Evolutionary conservation across 176 grass and related monocot species (phyloP), one percentile per base, ranked within the genome.

Genomic region (Saccharum officinarum): DNA sequence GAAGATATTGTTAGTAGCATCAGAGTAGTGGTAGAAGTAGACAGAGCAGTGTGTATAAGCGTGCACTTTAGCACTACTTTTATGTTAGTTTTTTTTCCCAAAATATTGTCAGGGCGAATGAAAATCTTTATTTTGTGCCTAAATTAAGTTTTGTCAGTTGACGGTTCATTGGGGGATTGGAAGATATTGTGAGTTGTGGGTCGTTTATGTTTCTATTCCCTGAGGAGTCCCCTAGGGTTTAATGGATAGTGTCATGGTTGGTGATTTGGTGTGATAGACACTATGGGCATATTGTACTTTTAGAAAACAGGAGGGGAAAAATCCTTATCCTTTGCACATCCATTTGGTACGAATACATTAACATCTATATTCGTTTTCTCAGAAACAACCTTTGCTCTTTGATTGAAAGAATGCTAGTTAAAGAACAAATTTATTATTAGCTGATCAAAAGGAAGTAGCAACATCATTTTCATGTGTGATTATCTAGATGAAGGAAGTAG

Each of bases 401-500:
- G 6, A 60, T 79, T 30, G 1, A 59, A 39, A 69, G 25, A 67
- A 80, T 78, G 34, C 31, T 69, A 68, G 22, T 38, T 67, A 89
- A 28, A 49, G 50, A 87, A 16, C 12, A 5, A 73, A 52, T 60
- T 39, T 41, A 42, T 75, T 13, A 33, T 41, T 63, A 74, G 16
- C 25, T 84, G 38, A 47, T 63, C 15, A 8, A 41, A 80, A 55
- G 16, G 7, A 69, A 60, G n/a, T n/a, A n/a, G n/a, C n/a, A n/a
- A n/a, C 30, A 66, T 64, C 4, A 40, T 82, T 70, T 67, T 80
- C n/a, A 59, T 88, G 64, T 90, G 5, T 86, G 42, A 30, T 80
- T 75, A 13, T 75, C 25, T 77, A 99, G 97, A 96, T 96, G 90
- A 99, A 99, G 88, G 97, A 99, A 89, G 80, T 87, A 63, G 97